Base-by-base conservation (phyloP, 352 stramenopile species). In the Globisporangium abappressorium region DNA sequence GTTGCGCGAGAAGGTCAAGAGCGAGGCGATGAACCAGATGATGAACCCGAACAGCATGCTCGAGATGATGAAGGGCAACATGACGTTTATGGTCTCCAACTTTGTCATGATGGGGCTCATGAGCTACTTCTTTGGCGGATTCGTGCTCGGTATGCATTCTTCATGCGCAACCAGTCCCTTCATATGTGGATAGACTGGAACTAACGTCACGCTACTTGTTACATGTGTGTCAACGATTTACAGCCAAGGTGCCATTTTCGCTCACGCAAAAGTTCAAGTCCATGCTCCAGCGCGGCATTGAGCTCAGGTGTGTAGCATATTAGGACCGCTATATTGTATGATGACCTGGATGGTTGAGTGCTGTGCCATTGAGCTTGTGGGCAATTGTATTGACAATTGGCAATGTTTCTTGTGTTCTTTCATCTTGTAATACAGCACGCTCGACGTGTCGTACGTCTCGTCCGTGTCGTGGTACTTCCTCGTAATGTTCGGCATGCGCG, bases 81-180 rank as follows among this genome's bases (percentile, higher is more conserved):
- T 99, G 91, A 97, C 93, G 15, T 99, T 98, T 68, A 98, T 99
- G 93, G 91, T 98, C 22, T 98, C 98, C 72, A 99, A 99, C 80
- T 99, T 99, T 81, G 95, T 99, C 72, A 99, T 99, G 97, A 99
- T 99, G 97, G 95, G 97, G 33, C 96, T 98, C 65, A 98, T 99
- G 78, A 97, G 90, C 74, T 98, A 99, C 80, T 99, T 99, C 75
- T 99, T 99, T 70, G 86, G 87, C 64, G 98, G 98, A 60, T 99
- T 99, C 69, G 97, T 99, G 70, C 80, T 99, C 14, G 85, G 87
- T 95, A 65, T 64, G 78, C 3, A 73, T 8, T 36, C 11, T 66
- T 38, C 12, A 30, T 71, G 24, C 57, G 7, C 38, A 41, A 5
- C n/a, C 20, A 34, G 12, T 55, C 4, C 15, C 53, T 47, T 22